Base-by-base conservation (phyloP, 495 filamentous ascomycete genomes). In the Patellaria atrata region DNA sequence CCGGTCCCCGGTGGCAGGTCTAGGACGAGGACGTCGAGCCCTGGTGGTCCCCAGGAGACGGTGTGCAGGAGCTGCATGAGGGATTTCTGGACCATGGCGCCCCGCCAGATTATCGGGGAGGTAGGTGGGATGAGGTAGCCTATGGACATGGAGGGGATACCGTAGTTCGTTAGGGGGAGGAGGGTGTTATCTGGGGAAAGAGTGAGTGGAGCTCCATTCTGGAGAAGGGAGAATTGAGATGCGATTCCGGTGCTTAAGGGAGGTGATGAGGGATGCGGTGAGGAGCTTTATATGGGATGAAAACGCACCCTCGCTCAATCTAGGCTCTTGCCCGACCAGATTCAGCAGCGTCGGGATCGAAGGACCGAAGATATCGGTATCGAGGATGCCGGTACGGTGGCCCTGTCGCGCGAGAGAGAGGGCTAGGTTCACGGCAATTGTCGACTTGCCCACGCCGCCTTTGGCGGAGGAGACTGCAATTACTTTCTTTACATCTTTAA, bases 131-230 rank as follows among this genome's bases (percentile, higher is more conserved):
- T 71, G 8, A 96, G 70, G 47, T 94, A 96, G 29, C 91, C 91
- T 78, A 99, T 94, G 2, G 83, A 93, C 89, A 96, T 96, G 25
- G 80, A 86, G 56, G 91, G 87, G 39, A 99, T 68, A 35, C 87
- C 91, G 60, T 94, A 96, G 52, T 89, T 93, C n/a, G 77, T 79
- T 16, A 96, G 58, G 0, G 91, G 91, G 15, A 96, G 35, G 5
- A 99, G 66, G 44, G 79, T 79, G 54, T 92, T 80, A 39, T 77
- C 77, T 80, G 50, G 20, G 14, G 7, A 13, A 5, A 6, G 10
- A 7, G 18, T 16, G 8, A 9, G 15, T 8, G 27, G 10, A n/a
- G 23, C 9, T 26, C 9, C 23, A 26, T n/a, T 16, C 27, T 8
- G 16, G 10, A 9, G 14, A 31, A 8, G 12, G 27, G 21, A 25